Evolutionary conservation across 1,139 yeast species (phyloP).

Genomic region (Candida smagusa): DNA sequence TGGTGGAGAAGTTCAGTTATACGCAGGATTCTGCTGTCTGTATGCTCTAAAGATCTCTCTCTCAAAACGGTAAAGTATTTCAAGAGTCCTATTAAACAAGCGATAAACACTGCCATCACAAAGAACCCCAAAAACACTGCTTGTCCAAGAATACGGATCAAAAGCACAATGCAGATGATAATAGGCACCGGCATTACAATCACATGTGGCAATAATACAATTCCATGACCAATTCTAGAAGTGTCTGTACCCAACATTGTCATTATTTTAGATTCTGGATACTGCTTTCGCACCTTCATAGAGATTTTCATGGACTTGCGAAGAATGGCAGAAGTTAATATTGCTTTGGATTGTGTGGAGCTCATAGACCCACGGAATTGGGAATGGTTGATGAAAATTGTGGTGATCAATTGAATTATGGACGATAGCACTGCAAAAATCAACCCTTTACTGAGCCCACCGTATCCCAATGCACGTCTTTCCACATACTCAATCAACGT

Average conservation of each 20-base stretch:
- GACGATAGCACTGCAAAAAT: slow-evolving; percentile 25
- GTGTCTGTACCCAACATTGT: slow-evolving; percentile 73
- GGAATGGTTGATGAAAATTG: slow-evolving; percentile 58
- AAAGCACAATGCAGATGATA: slow-evolving; percentile 57
- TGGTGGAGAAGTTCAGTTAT: slow-evolving; percentile 64
- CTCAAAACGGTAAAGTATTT: slow-evolving; percentile 41
- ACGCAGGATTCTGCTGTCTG: slow-evolving; percentile 56
- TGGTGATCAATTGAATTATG: slow-evolving; percentile 24
- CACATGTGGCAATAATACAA: slow-evolving; percentile 64
- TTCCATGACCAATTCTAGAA: slow-evolving; percentile 73
- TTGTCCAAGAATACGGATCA: slow-evolving; percentile 69
- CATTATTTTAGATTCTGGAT: slow-evolving; percentile 30
- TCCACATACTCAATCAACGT: slow-evolving; percentile 41
- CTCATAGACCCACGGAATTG: slow-evolving; percentile 55
- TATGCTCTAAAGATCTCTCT: slow-evolving; percentile 39
- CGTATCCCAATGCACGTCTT: slow-evolving; percentile 11
- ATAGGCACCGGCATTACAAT: slow-evolving; percentile 60
- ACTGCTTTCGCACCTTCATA: slow-evolving; percentile 25
- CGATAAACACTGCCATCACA: slow-evolving; percentile 37
- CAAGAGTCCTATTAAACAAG: slow-evolving; percentile 32
- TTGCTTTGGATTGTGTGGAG: slow-evolving; percentile 31
- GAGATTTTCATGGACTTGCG: slow-evolving; percentile 29
- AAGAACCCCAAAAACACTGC: slow-evolving; percentile 62
- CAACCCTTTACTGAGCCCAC: slow-evolving; percentile 27
- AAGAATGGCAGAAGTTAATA: slow-evolving; percentile 32